A percentile compares a stretch with the other conserved stretches of the same genome.
Conservation (phyloP, 78 protist species). For the Guillardia theta region DNA sequence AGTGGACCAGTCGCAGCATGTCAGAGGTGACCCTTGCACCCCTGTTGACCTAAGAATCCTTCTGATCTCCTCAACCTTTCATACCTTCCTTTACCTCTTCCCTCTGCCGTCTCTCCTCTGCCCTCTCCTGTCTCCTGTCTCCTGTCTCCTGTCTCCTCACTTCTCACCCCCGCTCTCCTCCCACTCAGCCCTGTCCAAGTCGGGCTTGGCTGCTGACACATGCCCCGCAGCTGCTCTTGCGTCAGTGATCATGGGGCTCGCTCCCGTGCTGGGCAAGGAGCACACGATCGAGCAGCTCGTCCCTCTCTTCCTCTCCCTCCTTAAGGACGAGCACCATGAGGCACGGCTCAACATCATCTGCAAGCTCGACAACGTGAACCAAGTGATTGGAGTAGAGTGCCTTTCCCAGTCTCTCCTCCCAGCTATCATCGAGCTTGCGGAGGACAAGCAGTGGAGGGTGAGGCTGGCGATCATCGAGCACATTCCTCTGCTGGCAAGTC, state of each 20-base stretch:
- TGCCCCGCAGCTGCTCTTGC: conserved; percentile 83
- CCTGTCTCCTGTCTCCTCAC: too few relatives aligned
- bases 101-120: not conserved
- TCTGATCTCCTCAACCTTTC: not conserved
- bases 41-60: not conserved
- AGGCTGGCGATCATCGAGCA: conserved; percentile 89
- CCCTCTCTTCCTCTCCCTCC: conserved; percentile 81
- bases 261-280: conserved; percentile 79
- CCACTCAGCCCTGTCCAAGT: not conserved
- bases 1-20: conserved; percentile 87
- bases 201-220: not conserved
- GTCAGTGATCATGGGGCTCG: conserved; percentile 71
- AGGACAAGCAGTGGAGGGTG: conserved; percentile 93
- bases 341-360: conserved; percentile 88
- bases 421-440: conserved; percentile 89
- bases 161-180: not conserved
- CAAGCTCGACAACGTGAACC: conserved; percentile 72
- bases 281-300: conserved; percentile 75
- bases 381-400: conserved; percentile 82
- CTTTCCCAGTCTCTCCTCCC: conserved; percentile 85
- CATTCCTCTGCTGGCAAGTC: conserved; percentile 83
- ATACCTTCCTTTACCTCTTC: not conserved
- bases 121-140: too few relatives aligned
- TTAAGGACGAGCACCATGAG: conserved; percentile 53
- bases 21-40: conserved; percentile 55